Evolutionary conservation across 768 basidiomycete species (phyloP).

Genomic region (Boletus tylopilopsis): DNA sequence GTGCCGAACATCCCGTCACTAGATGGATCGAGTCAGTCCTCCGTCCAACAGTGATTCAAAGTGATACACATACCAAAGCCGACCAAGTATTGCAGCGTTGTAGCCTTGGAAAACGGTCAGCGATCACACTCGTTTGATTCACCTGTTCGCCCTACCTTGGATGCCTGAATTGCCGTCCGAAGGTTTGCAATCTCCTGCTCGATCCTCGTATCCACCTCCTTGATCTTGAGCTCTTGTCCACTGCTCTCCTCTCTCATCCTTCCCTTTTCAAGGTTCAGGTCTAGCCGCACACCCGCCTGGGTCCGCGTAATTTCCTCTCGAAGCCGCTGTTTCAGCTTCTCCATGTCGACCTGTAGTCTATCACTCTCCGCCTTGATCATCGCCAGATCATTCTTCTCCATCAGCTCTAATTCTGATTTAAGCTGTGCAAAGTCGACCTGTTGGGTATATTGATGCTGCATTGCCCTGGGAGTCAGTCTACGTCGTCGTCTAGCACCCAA

Average conservation of each 20-base stretch:
- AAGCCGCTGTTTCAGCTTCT: conserved; percentile 91
- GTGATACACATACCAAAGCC: conserved; percentile 63
- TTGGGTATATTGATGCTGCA: conserved; percentile 86
- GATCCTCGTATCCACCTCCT: conserved; percentile 95
- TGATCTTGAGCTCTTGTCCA: conserved; percentile 91
- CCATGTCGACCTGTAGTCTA: conserved; percentile 84
- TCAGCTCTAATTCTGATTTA: conserved; percentile 93
- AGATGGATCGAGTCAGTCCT: conserved; percentile 4
- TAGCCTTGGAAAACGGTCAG: conserved; percentile 47
- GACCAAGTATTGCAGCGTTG: conserved; percentile 82
- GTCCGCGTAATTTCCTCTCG: conserved; percentile 90
- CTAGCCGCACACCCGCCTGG: conserved; percentile 89
- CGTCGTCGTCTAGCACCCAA: background rate
- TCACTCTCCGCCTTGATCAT: conserved; percentile 97
- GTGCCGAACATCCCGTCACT: conserved; percentile 85
- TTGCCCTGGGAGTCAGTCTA: conserved; percentile 2
- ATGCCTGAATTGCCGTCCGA: conserved; percentile 78
- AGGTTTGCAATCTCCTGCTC: conserved; percentile 92
- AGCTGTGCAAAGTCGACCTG: conserved; percentile 97
- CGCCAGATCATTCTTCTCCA: conserved; percentile 95
- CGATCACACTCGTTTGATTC: background rate
- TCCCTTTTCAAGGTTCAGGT: conserved; percentile 95
- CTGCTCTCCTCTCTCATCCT: conserved; percentile 91
- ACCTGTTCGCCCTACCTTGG: conserved; percentile 56
- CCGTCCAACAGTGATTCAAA: background rate